phyloP scores from a whole-genome alignment of 2,329 filamentous ascomycete species.

The Ophiostoma piceae region DNA sequence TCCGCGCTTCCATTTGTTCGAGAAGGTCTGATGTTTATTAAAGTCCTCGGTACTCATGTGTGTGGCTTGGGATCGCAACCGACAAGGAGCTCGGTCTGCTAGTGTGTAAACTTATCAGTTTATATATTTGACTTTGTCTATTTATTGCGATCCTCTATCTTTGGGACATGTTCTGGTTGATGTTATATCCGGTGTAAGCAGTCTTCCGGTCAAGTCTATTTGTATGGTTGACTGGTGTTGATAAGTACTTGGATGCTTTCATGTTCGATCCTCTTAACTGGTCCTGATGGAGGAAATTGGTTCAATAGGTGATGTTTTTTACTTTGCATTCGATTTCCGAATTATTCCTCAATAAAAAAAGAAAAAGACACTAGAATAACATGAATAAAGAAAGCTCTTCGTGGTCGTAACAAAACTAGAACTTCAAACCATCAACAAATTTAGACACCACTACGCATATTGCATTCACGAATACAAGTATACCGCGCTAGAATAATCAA shows the following conservation, averaged over 20 bases:
- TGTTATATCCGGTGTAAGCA: too few species aligned
- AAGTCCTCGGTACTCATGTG: background rate
- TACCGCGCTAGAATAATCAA: background rate
- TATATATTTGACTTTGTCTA: background rate
- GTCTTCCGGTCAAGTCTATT: too few species aligned
- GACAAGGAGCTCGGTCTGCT: background rate
- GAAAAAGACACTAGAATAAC: background rate
- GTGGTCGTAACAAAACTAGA: background rate
- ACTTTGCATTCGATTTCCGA: too few species aligned
- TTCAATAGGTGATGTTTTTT: too few species aligned
- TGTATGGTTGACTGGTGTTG: too few species aligned
- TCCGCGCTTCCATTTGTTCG: slow-evolving; percentile 2
- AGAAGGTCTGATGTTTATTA: background rate
- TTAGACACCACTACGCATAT: background rate
- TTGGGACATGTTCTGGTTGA: too few species aligned
- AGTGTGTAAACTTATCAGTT: background rate
- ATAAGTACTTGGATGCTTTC: too few species aligned
- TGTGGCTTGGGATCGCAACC: background rate
- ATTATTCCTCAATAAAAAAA: too few species aligned
- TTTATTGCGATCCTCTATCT: background rate
- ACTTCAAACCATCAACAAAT: too few species aligned
- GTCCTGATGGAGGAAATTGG: too few species aligned
- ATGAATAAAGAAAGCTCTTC: too few species aligned
- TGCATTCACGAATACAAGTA: background rate
- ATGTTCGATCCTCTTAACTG: too few species aligned